Evolutionary conservation across 2,329 filamentous ascomycete species (phyloP), one percentile per base, ranked within the genome.

Genomic region (Dichotomopilus funicola): DNA sequence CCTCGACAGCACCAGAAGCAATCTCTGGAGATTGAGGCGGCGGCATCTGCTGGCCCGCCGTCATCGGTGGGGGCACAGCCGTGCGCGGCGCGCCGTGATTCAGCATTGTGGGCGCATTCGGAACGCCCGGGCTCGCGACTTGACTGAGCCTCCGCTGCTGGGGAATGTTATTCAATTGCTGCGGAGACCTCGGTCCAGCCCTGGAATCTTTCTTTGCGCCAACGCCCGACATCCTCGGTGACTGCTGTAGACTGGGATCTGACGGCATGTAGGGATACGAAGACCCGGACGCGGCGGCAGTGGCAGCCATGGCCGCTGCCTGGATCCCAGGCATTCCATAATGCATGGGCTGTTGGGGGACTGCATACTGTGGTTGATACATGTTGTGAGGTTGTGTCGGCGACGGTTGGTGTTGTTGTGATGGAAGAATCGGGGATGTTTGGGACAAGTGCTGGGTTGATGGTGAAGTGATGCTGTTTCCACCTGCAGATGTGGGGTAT

Each of bases 221-320:
- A 38, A 79, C 76, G 12, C 80, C 81, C n/a, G 78, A 75, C 80
- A 94, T 85, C 60, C 90, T 83, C 48, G 91, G 90, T 3, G 90
- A 95, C 27, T 83, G 87, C 71, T 80, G 87, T 73, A 78, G 78
- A 74, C 78, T 85, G 19, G 82, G 78, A 65, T 91, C 88, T 54
- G 87, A 83, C 50, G 85, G 75, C 73, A 91, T 83, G 59, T 87
- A 85, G 59, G 87, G 86, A 63, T 87, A 88, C 60, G 77, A 82
- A 58, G 89, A 87, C 42, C 92, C 91, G 5, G 91, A 91, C 9
- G 92, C 92, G 1, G 92, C 91, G 13, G 92, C 92, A 1, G 91
- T 96, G 27, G 88, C 83, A 45, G 88, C 91, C 89, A 96, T 94
- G 56, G 91, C 91, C 49, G 92, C 91, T 11, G 91, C 91, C 71